phyloP scores from a whole-genome alignment of 208 protist genomes.

The Leishmania turanica region DNA sequence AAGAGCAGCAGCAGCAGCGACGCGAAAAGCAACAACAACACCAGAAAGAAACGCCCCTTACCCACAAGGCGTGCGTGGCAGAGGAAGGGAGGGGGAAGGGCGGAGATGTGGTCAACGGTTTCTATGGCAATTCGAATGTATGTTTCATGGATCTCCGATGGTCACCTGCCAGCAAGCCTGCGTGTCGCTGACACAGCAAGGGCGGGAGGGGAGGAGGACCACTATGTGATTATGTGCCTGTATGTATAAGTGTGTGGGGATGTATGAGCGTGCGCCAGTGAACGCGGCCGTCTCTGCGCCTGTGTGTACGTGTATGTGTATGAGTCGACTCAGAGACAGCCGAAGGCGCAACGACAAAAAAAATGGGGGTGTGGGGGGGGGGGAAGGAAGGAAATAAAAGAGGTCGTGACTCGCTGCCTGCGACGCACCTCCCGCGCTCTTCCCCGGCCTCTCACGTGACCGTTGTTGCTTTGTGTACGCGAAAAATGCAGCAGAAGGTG shows the following conservation, averaged over 20 bases:
- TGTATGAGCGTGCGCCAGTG: neutral
- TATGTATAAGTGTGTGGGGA: slow-evolving; percentile 8
- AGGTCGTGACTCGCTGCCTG: neutral
- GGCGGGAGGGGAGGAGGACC: neutral
- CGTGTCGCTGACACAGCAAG: too few relatives aligned
- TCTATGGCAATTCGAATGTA: neutral
- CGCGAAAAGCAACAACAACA: too few relatives aligned
- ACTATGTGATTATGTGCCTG: neutral
- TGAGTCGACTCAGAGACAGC: neutral
- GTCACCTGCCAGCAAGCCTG: neutral
- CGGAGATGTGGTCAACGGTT: neutral
- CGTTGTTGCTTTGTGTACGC: neutral
- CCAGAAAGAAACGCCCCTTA: too few relatives aligned
- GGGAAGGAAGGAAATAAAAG: neutral
- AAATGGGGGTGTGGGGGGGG: neutral
- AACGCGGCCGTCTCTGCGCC: neutral
- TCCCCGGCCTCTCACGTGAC: neutral
- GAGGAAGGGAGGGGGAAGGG: neutral
- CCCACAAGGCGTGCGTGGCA: neutral
- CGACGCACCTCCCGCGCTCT: neutral
- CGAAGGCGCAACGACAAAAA: too few relatives aligned
- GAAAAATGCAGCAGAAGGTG: neutral
- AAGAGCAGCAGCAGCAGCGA: neutral
- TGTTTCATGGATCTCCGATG: neutral
- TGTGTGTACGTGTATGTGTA: neutral